Conservation (phyloP, 352 stramenopile species). For the Phytopythium ostracodes region DNA sequence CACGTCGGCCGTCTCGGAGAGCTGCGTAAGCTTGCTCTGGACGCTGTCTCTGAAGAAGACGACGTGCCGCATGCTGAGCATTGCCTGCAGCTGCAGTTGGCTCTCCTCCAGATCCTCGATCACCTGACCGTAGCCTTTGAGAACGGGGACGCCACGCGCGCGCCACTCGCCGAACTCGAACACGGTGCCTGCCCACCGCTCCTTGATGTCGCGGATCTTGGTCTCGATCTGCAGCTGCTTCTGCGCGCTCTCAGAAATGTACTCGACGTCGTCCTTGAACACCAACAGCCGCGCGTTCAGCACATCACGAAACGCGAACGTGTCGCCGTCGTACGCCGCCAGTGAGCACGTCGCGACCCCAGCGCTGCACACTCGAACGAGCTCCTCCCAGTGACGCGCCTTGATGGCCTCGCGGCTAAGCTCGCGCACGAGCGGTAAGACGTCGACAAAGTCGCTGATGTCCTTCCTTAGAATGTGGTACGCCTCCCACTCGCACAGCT, state of each 20-base stretch:
- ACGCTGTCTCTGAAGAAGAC: conserved; percentile 95
- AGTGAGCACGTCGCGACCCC: too few relatives aligned
- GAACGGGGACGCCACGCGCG: conserved; percentile 91
- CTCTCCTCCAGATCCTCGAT: conserved; percentile 98
- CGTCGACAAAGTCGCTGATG: conserved; percentile 98
- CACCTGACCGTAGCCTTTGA: conserved; percentile 95
- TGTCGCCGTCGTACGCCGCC: conserved; percentile 90
- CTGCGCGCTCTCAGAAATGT: conserved; percentile 96
- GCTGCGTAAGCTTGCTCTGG: conserved; percentile 92
- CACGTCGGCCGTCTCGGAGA: conserved; percentile 97
- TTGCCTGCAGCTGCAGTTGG: conserved; percentile 98
- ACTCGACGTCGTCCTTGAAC: conserved; percentile 95
- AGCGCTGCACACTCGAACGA: too few relatives aligned
- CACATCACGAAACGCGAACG: conserved; percentile 91
- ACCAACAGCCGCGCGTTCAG: too few relatives aligned
- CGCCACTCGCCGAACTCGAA: conserved; percentile 97
- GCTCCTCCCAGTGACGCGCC: conserved; percentile 95
- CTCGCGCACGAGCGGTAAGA: conserved; percentile 95
- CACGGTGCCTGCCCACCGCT: conserved; percentile 93
- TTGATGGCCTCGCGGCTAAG: conserved; percentile 97
- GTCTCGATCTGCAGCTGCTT: conserved; percentile 98
- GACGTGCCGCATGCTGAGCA: conserved; percentile 97
- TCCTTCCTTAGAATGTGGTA: conserved; percentile 96
- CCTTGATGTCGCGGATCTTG: conserved; percentile 92
- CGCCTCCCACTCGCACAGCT: conserved; percentile 96